Conservation (phyloP, 2,329 filamentous ascomycete genomes). For the Calycina marina region DNA sequence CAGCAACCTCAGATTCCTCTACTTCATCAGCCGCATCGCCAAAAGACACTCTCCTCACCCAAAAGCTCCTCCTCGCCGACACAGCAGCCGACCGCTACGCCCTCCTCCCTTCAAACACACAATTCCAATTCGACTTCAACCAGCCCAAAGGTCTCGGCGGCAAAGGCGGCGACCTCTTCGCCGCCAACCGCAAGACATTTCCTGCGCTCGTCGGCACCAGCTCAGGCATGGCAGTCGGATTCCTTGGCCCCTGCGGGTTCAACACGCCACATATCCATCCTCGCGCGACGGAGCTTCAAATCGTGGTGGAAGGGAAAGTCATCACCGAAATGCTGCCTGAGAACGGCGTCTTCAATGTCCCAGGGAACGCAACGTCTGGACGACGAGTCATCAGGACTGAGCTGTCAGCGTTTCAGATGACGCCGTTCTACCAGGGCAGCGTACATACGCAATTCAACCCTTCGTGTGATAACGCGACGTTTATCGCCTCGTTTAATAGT, state of each 20-base stretch:
- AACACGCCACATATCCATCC: slow-evolving; percentile 42
- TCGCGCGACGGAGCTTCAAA: slow-evolving; percentile 36
- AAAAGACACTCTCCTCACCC: not conserved
- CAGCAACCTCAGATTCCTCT: not conserved
- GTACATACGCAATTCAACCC: slow-evolving; percentile 44
- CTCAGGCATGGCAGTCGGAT: slow-evolving; percentile 35
- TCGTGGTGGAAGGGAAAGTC: slow-evolving; percentile 33
- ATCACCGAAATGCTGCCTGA: slow-evolving; percentile 38
- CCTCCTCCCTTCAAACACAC: not conserved
- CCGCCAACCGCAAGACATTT: slow-evolving; percentile 39
- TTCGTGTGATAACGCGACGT: slow-evolving; percentile 33
- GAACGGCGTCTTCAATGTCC: slow-evolving; percentile 29
- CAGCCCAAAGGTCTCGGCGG: not conserved
- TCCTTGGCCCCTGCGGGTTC: slow-evolving; percentile 37
- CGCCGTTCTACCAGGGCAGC: slow-evolving; percentile 38
- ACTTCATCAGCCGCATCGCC: not conserved
- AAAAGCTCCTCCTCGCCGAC: not conserved
- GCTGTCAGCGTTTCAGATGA: slow-evolving; percentile 32
- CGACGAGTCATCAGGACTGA: slow-evolving; percentile 27
- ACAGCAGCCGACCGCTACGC: not conserved
- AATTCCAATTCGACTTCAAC: not conserved
- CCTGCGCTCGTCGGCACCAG: slow-evolving; percentile 39
- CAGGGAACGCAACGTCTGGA: slow-evolving; percentile 22
- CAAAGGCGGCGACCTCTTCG: not conserved
- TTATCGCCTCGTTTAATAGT: slow-evolving; percentile 33